Evolutionary conservation across 1,284 basidiomycete genomes (phyloP).

Genomic region (Leccinum angustisporum): DNA sequence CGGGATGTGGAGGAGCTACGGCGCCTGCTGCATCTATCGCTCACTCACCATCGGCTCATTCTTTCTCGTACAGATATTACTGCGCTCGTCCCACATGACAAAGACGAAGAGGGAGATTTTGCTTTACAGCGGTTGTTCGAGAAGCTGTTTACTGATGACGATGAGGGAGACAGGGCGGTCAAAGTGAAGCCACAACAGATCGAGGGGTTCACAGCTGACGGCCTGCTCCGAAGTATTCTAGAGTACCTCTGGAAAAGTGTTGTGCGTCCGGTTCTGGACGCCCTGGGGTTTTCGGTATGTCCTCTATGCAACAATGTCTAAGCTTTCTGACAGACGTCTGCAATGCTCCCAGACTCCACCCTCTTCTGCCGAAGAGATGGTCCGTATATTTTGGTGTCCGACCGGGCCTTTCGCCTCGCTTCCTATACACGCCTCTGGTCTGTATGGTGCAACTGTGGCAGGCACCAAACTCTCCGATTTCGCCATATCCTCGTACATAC

Average conservation of each 20-base stretch:
- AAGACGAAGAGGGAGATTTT: not conserved
- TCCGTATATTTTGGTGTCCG: not conserved
- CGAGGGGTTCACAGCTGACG: not conserved
- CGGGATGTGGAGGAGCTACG: not conserved
- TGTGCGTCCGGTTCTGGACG: not conserved
- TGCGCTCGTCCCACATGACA: not conserved
- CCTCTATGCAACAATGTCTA: not conserved
- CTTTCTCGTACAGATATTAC: not conserved
- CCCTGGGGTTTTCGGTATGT: not conserved
- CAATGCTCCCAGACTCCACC: not conserved
- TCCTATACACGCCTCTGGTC: not conserved
- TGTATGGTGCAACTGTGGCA: not conserved
- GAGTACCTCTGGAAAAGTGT: not conserved
- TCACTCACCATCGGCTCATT: not conserved
- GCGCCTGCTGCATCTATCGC: not conserved
- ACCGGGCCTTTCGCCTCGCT: not conserved
- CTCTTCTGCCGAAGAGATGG: not conserved
- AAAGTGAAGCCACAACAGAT: not conserved
- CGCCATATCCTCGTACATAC: not conserved
- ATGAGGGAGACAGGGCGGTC: not conserved
- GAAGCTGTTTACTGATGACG: not conserved
- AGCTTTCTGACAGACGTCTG: not conserved
- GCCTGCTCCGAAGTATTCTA: not conserved
- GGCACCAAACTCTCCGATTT: not conserved
- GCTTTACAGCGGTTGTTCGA: not conserved